A percentile compares a stretch with the other conserved stretches of the same genome.
These are phyloP conservation scores for Allium sativum DNA, from an alignment of 106 monocot species.

Conservation along the genomic window DNA sequence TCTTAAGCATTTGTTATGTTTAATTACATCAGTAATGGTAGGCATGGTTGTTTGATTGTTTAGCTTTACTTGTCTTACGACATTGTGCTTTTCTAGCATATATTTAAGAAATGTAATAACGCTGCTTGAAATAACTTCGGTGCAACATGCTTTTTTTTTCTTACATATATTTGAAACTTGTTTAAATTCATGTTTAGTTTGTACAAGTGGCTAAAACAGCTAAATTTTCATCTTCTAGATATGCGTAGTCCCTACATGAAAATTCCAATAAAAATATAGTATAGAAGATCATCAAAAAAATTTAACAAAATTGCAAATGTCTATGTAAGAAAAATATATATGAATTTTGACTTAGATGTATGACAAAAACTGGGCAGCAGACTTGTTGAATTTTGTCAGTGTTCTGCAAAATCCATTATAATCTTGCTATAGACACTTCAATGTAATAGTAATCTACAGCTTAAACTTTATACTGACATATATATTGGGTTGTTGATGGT, in stretches of 20 bases:
- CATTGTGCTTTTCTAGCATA: slow-evolving; percentile 38
- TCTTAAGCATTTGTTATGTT: slow-evolving; percentile 90
- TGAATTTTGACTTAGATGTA: slow-evolving; percentile 56
- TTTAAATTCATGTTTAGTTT: neutral
- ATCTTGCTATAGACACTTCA: neutral
- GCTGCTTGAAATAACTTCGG: too few relatives aligned
- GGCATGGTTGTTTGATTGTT: slow-evolving; percentile 12
- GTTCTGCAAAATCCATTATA: slow-evolving; percentile 44
- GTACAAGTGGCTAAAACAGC: too few relatives aligned
- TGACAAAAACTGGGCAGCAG: slow-evolving; percentile 67
- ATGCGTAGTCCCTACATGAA: neutral
- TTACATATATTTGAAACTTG: neutral
- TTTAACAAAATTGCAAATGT: neutral
- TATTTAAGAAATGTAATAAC: too few relatives aligned
- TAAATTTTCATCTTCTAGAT: too few relatives aligned
- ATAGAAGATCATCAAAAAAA: neutral
- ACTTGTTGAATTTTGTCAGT: slow-evolving; percentile 82
- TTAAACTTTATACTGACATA: too few relatives aligned
- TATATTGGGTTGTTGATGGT: too few relatives aligned
- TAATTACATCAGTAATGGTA: slow-evolving; percentile 33
- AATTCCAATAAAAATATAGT: neutral
- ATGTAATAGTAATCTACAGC: too few relatives aligned
- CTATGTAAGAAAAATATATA: neutral
- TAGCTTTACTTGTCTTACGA: slow-evolving; percentile 26
- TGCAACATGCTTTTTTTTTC: too few relatives aligned